These are phyloP conservation scores for Xerocomus nothofagi DNA, from an alignment of 1,284 basidiomycete species.

Conservation along the genomic window DNA sequence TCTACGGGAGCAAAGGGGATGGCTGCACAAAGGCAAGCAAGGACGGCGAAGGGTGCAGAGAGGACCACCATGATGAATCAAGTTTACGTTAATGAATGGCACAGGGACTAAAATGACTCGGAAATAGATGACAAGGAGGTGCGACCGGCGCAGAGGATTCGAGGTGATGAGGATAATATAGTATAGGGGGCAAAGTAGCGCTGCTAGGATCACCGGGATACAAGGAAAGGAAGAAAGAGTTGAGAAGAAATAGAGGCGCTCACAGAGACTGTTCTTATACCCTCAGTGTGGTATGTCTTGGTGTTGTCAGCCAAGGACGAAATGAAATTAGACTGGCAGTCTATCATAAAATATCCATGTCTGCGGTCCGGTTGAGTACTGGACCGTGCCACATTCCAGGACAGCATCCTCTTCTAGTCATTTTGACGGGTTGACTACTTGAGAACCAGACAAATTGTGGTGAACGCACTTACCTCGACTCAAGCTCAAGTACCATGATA, in stretches of 20 bases:
- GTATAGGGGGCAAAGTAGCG: slow-evolving; percentile 9
- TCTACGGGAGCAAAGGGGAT: slow-evolving; percentile 19
- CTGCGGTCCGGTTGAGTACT: background rate
- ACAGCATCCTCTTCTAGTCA: background rate
- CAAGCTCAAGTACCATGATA: background rate
- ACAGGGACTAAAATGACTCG: background rate
- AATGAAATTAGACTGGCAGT: slow-evolving; percentile 14
- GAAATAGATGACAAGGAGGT: background rate
- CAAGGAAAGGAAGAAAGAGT: slow-evolving; percentile 7
- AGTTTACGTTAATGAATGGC: background rate
- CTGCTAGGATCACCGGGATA: slow-evolving; percentile 33
- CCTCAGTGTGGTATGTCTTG: slow-evolving; percentile 12
- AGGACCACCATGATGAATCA: slow-evolving; percentile 20
- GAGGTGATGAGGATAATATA: background rate
- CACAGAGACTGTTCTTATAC: slow-evolving; percentile 24
- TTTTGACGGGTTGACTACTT: too few species aligned
- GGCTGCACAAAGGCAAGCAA: slow-evolving; percentile 26
- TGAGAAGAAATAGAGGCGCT: slow-evolving; percentile 3
- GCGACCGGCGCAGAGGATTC: slow-evolving; percentile 23
- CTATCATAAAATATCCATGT: slow-evolving; percentile 8
- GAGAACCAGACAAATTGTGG: background rate
- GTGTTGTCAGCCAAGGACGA: slow-evolving; percentile 23
- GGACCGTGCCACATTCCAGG: background rate
- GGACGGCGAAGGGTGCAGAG: slow-evolving; percentile 18
- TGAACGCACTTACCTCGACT: background rate